phyloP scores from a whole-genome alignment of 1,284 basidiomycete species.

The Ustilago shanxiensis region DNA sequence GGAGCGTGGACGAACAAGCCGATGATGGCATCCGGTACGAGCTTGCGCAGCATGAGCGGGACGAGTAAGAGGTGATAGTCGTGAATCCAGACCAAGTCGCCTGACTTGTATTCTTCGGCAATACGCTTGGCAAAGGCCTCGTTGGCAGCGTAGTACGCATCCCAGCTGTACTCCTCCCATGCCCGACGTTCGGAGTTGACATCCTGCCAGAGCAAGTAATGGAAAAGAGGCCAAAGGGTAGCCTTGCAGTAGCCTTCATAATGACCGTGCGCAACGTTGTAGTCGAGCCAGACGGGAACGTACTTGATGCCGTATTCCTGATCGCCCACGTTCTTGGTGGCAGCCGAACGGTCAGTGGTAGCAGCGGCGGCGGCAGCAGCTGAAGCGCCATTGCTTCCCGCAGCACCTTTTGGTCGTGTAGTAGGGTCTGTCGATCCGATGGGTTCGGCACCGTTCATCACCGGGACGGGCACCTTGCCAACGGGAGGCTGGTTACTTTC shows the following conservation, averaged over 20 bases:
- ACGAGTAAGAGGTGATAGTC: slow-evolving; percentile 88
- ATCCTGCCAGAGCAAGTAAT: slow-evolving; percentile 98
- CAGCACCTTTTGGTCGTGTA: slow-evolving; percentile 14
- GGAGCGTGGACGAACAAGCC: slow-evolving; percentile 97
- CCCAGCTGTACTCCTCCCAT: slow-evolving; percentile 83
- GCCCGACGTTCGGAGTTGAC: slow-evolving; percentile 73
- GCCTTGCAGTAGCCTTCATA: slow-evolving; percentile 96
- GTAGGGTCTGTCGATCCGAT: slow-evolving; percentile 53
- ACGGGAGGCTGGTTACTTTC: slow-evolving; percentile 35
- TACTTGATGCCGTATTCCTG: slow-evolving; percentile 74
- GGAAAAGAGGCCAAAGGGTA: slow-evolving; percentile 97
- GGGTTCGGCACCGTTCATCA: slow-evolving; percentile 68
- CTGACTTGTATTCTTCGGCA: slow-evolving; percentile 81
- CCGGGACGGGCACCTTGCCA: slow-evolving; percentile 51
- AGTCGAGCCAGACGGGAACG: slow-evolving; percentile 91
- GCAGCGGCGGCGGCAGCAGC: slow-evolving; percentile 71
- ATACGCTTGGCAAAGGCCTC: slow-evolving; percentile 85
- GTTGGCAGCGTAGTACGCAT: slow-evolving; percentile 87
- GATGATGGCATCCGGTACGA: slow-evolving; percentile 80
- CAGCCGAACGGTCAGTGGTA: slow-evolving; percentile 73
- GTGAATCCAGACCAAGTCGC: slow-evolving; percentile 79
- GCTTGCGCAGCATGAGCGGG: slow-evolving; percentile 84
- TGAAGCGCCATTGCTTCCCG: slow-evolving; percentile 1
- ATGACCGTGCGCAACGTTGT: slow-evolving; percentile 89
- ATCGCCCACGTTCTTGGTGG: slow-evolving; percentile 68